phyloP scores from a whole-genome alignment of 2,329 filamentous ascomycete genomes.

The Xylaria sp. region DNA sequence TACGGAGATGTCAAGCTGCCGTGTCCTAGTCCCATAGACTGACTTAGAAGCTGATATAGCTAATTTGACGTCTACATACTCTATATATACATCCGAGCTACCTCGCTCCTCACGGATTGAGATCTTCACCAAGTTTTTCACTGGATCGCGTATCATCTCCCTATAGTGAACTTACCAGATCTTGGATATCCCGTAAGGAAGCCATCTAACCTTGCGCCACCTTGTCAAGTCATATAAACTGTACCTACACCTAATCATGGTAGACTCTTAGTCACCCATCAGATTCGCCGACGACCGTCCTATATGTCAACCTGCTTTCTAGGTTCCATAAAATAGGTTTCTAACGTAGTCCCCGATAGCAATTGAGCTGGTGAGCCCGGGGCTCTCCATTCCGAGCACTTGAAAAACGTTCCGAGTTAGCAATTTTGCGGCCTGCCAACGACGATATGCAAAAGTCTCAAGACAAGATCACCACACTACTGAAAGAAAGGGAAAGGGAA shows the following conservation, averaged over 20 bases:
- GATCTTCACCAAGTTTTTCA: not conserved
- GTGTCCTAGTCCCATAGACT: not conserved
- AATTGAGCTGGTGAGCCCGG: slow-evolving; percentile 85
- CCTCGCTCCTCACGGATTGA: not conserved
- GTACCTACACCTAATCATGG: no score
- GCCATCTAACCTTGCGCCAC: not conserved
- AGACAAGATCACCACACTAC: not conserved
- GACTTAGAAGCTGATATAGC: not conserved
- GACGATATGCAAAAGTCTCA: no score
- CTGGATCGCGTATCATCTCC: not conserved
- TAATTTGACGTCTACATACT: not conserved
- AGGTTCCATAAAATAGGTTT: slow-evolving; percentile 56
- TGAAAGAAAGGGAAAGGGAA: not conserved
- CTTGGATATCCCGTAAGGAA: no score
- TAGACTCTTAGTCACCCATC: not conserved
- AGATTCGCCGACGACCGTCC: not conserved
- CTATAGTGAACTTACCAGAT: not conserved
- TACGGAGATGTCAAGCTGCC: not conserved
- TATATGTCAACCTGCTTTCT: not conserved
- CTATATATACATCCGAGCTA: no score
- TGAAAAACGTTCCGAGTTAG: slow-evolving; percentile 9
- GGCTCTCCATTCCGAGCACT: slow-evolving; percentile 90
- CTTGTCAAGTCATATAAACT: no score
- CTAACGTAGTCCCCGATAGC: slow-evolving; percentile 84
- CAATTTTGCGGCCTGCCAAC: not conserved